Evolutionary conservation across 148 eudicot genomes (phyloP).

Genomic region (Rhododendron williamsianum): DNA sequence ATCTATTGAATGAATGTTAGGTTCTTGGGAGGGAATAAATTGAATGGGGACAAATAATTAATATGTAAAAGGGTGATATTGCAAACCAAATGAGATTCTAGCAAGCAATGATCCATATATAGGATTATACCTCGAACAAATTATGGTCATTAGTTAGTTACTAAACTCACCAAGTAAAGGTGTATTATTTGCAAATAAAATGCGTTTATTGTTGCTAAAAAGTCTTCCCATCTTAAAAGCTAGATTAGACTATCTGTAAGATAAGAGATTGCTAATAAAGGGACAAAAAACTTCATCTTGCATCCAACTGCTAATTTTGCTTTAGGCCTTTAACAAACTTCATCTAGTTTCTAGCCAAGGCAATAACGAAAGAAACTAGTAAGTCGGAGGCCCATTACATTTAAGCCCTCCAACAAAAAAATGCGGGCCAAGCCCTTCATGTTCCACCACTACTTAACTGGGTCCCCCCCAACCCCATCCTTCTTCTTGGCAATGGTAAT

Average conservation of each 20-base stretch:
- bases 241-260: too few species aligned
- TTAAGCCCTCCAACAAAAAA: not conserved
- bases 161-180: not conserved
- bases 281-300: too few species aligned
- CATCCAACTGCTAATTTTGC: too few species aligned
- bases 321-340: too few species aligned
- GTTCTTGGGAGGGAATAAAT: not conserved
- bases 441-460: conserved; percentile 1
- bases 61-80: not conserved
- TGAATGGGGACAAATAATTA: not conserved
- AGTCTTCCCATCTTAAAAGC: too few species aligned
- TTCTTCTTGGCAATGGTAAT: not conserved
- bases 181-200: not conserved
- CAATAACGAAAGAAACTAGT: not conserved
- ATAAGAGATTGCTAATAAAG: too few species aligned
- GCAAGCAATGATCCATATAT: not conserved
- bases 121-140: not conserved
- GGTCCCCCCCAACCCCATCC: not conserved
- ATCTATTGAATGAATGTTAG: not conserved
- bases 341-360: too few species aligned
- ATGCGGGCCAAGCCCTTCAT: not conserved
- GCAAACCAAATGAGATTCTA: not conserved
- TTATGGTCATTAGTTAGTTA: not conserved
- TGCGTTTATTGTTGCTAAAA: not conserved
- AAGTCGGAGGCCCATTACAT: not conserved